Conservation (phyloP, 2,329 filamentous ascomycete species). For the Phialemoniopsis sp. region DNA sequence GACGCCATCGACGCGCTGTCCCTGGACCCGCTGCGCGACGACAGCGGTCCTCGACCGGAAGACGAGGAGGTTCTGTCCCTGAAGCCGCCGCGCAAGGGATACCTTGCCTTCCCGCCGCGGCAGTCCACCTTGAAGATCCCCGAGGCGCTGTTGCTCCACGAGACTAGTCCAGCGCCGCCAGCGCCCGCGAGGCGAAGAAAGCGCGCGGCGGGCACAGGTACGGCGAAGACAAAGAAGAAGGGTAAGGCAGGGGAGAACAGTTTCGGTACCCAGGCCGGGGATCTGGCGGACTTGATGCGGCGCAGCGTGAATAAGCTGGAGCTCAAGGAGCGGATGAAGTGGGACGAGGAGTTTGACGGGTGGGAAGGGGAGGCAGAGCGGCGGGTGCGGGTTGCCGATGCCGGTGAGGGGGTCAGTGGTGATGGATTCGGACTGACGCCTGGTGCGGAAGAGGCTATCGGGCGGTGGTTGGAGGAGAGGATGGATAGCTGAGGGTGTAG, state of each 20-base stretch:
- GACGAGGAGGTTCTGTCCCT: constrained; percentile 5
- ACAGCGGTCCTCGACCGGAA: constrained; percentile 1
- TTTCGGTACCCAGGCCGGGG: constrained; percentile 39
- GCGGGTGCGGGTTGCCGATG: constrained; percentile 26
- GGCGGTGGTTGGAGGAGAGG: not conserved
- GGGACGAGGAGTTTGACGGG: constrained; percentile 32
- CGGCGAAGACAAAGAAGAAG: not conserved
- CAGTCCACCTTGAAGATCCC: constrained; percentile 45
- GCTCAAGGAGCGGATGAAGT: constrained; percentile 32
- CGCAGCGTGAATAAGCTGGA: constrained; percentile 43
- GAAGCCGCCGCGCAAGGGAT: constrained; percentile 32
- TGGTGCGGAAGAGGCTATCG: not conserved
- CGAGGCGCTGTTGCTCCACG: constrained; percentile 42
- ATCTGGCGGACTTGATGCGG: constrained; percentile 43
- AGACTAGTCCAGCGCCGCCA: constrained; percentile 19
- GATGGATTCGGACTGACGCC: not conserved
- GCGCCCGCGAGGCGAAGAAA: constrained; percentile 8
- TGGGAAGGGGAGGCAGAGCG: constrained; percentile 25
- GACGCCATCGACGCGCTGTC: constrained; percentile 7
- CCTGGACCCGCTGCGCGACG: not conserved
- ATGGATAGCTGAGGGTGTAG: not conserved
- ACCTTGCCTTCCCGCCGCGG: constrained; percentile 43
- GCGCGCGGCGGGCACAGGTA: constrained; percentile 9
- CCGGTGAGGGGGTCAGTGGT: not conserved
- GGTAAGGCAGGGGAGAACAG: constrained; percentile 26